Evolutionary conservation across 2,329 filamentous ascomycete species (phyloP).

Genomic region (Nemania diffusa): DNA sequence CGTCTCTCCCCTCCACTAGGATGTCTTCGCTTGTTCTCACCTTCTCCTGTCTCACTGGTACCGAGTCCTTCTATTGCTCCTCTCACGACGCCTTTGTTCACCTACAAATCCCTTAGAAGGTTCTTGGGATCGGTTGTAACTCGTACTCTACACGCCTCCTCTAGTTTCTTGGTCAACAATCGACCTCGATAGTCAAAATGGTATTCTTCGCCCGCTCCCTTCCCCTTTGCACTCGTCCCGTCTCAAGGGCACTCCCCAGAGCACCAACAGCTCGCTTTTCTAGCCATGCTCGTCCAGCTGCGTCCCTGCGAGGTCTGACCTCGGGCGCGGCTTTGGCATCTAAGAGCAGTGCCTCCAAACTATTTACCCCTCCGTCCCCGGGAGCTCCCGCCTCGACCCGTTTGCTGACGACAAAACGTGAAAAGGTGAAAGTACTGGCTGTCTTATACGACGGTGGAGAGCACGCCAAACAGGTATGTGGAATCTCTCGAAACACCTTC

Average conservation of each 20-base stretch:
- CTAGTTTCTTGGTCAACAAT: slow-evolving; percentile 24
- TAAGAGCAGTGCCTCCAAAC: slow-evolving; percentile 48
- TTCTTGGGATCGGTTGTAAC: neutral
- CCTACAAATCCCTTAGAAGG: slow-evolving; percentile 5
- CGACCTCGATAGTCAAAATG: slow-evolving; percentile 46
- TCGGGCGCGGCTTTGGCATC: slow-evolving; percentile 42
- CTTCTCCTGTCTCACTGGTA: slow-evolving; percentile 28
- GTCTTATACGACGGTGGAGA: slow-evolving; percentile 92
- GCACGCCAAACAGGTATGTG: slow-evolving; percentile 82
- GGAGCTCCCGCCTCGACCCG: slow-evolving; percentile 65
- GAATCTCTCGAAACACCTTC: slow-evolving; percentile 44
- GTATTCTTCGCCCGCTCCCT: slow-evolving; percentile 71
- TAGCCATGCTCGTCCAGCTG: slow-evolving; percentile 39
- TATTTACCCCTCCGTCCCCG: slow-evolving; percentile 53
- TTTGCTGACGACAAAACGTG: slow-evolving; percentile 62
- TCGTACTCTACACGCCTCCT: slow-evolving; percentile 15
- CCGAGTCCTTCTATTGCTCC: neutral
- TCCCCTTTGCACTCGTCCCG: slow-evolving; percentile 53
- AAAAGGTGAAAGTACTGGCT: slow-evolving; percentile 92
- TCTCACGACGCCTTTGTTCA: neutral
- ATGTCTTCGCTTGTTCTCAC: slow-evolving; percentile 24
- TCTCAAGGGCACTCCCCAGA: slow-evolving; percentile 44
- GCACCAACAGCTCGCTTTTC: slow-evolving; percentile 45
- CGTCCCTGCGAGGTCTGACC: slow-evolving; percentile 42
- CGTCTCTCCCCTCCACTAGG: slow-evolving; percentile 31